A percentile compares a stretch with the other conserved stretches of the same genome.
Evolutionary conservation across 2,329 filamentous ascomycete genomes (phyloP).

Genomic region (Trichoderma harzianum): DNA sequence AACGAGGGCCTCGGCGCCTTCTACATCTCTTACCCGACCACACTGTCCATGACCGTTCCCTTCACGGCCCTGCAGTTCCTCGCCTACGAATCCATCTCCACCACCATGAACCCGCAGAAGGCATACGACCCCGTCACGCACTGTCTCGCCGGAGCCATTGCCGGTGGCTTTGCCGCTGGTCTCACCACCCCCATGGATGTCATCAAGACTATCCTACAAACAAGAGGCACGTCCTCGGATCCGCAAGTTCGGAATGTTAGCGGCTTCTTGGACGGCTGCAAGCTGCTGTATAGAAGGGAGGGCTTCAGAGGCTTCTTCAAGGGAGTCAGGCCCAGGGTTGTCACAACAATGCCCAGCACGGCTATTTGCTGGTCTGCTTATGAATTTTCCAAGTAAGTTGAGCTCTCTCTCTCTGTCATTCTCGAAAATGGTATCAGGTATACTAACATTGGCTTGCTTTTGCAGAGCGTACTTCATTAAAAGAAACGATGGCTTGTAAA

Average conservation of each 20-base stretch:
- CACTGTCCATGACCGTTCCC: slow-evolving; percentile 95
- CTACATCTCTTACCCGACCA: slow-evolving; percentile 98
- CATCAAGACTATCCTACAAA: slow-evolving; percentile 96
- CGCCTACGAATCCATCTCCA: slow-evolving; percentile 95
- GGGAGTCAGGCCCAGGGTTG: slow-evolving; percentile 82
- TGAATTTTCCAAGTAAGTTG: slow-evolving; percentile 64
- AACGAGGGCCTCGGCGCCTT: slow-evolving; percentile 88
- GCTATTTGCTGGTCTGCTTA: slow-evolving; percentile 96
- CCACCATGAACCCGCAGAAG: slow-evolving; percentile 81
- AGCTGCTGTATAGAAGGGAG: slow-evolving; percentile 78
- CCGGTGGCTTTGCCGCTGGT: slow-evolving; percentile 88
- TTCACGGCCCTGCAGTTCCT: slow-evolving; percentile 97
- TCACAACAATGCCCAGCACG: slow-evolving; percentile 97
- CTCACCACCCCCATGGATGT: slow-evolving; percentile 96
- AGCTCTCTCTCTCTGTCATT: not conserved
- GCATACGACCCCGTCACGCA: slow-evolving; percentile 91
- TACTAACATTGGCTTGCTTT: not conserved
- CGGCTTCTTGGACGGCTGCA: slow-evolving; percentile 74
- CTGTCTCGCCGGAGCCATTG: slow-evolving; percentile 86
- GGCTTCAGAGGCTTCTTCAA: slow-evolving; percentile 88
- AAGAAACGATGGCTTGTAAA: slow-evolving; percentile 44
- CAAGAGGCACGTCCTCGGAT: slow-evolving; percentile 78
- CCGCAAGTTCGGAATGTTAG: slow-evolving; percentile 80
- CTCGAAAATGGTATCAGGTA: not conserved
- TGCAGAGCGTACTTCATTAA: slow-evolving; percentile 59